Base-by-base conservation (phyloP, 2,329 filamentous ascomycete species). In the Penicillium sp. region DNA sequence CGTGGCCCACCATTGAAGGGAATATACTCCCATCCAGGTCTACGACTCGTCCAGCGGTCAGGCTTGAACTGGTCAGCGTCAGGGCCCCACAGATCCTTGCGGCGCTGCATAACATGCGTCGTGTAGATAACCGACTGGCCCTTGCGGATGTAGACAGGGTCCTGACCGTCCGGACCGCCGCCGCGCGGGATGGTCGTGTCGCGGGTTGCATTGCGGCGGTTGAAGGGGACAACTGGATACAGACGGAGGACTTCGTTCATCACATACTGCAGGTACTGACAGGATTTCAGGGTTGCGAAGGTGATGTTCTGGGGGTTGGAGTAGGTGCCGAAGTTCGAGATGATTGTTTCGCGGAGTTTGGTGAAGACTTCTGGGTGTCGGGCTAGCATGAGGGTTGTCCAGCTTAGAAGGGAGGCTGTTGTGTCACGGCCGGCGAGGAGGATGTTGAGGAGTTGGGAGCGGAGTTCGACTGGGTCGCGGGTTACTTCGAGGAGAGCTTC, bases 1-100 rank as follows among this genome's bases (percentile, higher is more conserved):
- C 89, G 79, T 43, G 89, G 86, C 1, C 88, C 89, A 12, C 87
- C 87, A 70, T 90, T 91, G 74, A 91, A 91, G 4, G 89, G 89
- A 42, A 91, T 82, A 70, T 89, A 91, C 61, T 87, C 82, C 85
- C 88, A 90, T 0, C 84, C 84, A 7, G 59, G 60, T 68, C 82
- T 83, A 0, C 86, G 87, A 68, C 85, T 82, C 82, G 85, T 76
- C 89, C 89, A 92, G 57, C 89, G 80, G 48, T 90, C 88, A 0
- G 89, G 89, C 58, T 79, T 80, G 75, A 86, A 91, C 35, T 78
- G 69, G 0, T 78, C 72, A 1, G 78, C 78, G 48, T 82, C 80
- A 0, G 67, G 51, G 2, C 80, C 80, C 69, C 75, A 83, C 54
- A 78, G 69, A 35, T 83, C 80, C 40, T 71, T 72, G 15, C 89